These are phyloP conservation scores for Elaeis guineensis DNA, from an alignment of 176 grass and related monocot species.

Conservation along the genomic window DNA sequence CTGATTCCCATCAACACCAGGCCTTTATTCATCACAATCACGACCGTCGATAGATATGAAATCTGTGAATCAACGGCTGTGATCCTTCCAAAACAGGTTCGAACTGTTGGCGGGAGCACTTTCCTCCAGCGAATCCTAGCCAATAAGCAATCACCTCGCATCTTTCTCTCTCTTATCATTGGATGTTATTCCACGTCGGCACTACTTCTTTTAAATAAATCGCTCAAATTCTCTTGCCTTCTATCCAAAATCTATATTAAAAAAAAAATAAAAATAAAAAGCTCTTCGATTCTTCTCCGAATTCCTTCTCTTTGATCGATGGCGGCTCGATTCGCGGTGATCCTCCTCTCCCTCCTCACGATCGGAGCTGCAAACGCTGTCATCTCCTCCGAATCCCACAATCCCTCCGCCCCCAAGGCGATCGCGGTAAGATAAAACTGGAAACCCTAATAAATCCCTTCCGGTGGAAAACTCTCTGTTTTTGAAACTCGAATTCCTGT, in stretches of 20 bases:
- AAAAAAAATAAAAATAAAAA: too few species aligned
- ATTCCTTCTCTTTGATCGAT: neutral
- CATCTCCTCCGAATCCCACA: conserved; percentile 14
- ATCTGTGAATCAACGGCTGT: too few species aligned
- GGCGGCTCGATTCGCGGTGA: conserved; percentile 36
- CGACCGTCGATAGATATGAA: too few species aligned
- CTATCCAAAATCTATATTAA: too few species aligned
- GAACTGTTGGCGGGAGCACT: too few species aligned
- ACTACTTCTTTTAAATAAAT: too few species aligned
- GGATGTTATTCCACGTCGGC: neutral
- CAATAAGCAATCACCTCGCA: neutral
- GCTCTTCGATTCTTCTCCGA: too few species aligned
- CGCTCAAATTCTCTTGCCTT: too few species aligned
- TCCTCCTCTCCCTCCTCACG: conserved; percentile 31
- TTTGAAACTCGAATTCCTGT: neutral
- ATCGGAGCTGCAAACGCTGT: conserved; percentile 26
- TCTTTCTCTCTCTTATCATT: conserved; percentile 16
- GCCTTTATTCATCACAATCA: too few species aligned
- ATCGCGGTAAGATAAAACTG: conserved; percentile 40
- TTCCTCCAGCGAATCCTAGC: neutral
- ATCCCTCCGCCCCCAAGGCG: conserved; percentile 49
- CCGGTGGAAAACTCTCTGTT: neutral
- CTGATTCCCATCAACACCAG: too few species aligned
- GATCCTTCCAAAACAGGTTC: too few species aligned
- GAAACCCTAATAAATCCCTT: too few species aligned